Base-by-base conservation (phyloP, 148 eudicot species). In the Heliamphora exappendiculata region DNA sequence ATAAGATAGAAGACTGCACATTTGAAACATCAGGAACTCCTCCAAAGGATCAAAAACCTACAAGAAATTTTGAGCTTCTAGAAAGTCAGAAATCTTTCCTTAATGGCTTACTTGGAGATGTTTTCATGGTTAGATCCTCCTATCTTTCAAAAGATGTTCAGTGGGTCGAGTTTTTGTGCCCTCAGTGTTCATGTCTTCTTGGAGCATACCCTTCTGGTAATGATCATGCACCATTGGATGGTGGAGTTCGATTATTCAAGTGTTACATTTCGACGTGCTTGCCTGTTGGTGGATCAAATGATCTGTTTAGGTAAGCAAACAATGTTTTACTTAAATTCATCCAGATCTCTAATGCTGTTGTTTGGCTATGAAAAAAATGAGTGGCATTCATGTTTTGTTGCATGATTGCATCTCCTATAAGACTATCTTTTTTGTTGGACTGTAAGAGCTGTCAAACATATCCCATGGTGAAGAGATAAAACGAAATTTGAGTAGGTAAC, bases 61-160 rank as follows among this genome's bases (percentile, higher is more conserved):
- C 37, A 57, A 81, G 44, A 73, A 64, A 79, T 28, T 69, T 59
- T 80, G 84, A 68, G 75, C 90, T 95, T 65, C 79, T 76, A 74
- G 87, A 70, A 70, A 86, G 86, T 77, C 92, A 91, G 80, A 93
- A 89, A 82, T 79, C 86, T 59, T 91, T 95, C 55, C 90, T 93
- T 10, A 87, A 95, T 78, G 97, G 98, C 47, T 91, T 85, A 85
- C 94, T 95, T 75, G 97, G 97, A 72, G 86, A 88, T 76, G 83
- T 85, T 54, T 95, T 95, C 85, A 82, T 93, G 86, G 87, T 84
- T 37, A 84, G 72, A 72, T 79, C 90, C 42, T 84, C 96, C 26
- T 72, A 86, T 79, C 89, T 95, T 74, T 91, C 99, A 24, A 89
- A 95, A 82, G 93, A 91, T 50, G 81, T 95, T 73, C 78, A 78